Evolutionary conservation across 2,329 filamentous ascomycete species (phyloP).

Genomic region (Penicillium sp.): DNA sequence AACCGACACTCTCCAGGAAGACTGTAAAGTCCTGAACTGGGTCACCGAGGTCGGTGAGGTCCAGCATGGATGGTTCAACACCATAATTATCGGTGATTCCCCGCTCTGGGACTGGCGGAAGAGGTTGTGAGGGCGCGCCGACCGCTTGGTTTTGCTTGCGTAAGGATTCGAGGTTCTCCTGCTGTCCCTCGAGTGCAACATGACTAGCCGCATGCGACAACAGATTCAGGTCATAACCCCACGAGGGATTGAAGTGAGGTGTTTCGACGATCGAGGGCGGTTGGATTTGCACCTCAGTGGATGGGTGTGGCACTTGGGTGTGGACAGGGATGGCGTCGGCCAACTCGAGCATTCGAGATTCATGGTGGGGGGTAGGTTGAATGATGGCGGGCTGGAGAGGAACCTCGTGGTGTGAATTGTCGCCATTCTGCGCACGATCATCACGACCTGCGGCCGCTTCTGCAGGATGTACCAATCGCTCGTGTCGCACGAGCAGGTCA

Average conservation of each 20-base stretch:
- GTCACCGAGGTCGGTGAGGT: constrained; percentile 43
- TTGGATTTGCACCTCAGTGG: constrained; percentile 35
- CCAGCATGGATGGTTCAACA: constrained; percentile 41
- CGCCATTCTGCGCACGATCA: constrained; percentile 28
- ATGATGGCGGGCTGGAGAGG: constrained; percentile 33
- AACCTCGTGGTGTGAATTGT: constrained; percentile 28
- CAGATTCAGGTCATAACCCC: constrained; percentile 47
- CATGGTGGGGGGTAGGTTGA: constrained; percentile 33
- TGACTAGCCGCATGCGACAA: constrained; percentile 46
- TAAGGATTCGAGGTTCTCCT: constrained; percentile 35
- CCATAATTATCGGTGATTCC: constrained; percentile 40
- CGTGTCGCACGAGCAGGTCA: constrained; percentile 46
- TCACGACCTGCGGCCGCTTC: constrained; percentile 39
- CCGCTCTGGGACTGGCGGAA: constrained; percentile 30
- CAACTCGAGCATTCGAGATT: constrained; percentile 42
- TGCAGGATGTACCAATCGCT: constrained; percentile 43
- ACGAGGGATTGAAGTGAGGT: constrained; percentile 45
- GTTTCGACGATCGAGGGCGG: constrained; percentile 38
- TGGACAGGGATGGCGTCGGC: constrained; percentile 41
- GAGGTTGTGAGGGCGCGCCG: constrained; percentile 32
- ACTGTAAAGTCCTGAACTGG: constrained; percentile 46
- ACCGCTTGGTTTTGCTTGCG: constrained; percentile 30
- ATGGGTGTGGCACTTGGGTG: constrained; percentile 27
- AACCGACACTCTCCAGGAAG: constrained; percentile 45
- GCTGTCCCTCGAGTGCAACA: constrained; percentile 44